Conservation (phyloP, 2,329 filamentous ascomycete genomes). For the Fusarium falciforme region DNA sequence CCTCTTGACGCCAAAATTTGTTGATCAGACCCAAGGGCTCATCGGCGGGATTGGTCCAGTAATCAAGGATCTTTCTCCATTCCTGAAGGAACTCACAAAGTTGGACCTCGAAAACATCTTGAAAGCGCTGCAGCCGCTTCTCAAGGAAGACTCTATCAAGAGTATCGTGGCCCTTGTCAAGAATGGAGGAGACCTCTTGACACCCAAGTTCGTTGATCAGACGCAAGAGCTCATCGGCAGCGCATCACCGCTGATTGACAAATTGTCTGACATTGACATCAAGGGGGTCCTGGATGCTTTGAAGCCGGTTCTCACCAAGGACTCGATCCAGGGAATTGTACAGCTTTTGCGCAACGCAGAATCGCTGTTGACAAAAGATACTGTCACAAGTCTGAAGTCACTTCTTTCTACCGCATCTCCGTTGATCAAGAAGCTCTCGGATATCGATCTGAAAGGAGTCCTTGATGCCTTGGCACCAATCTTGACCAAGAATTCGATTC, state of each 20-base stretch:
- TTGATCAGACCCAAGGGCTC: conserved; percentile 35
- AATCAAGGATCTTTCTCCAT: conserved; percentile 27
- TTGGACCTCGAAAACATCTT: conserved; percentile 48
- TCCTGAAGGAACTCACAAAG: conserved; percentile 42
- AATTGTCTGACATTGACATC: conserved; percentile 49
- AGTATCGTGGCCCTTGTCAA: conserved; percentile 45
- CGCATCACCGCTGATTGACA: conserved; percentile 41
- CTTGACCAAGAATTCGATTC: conserved; percentile 47
- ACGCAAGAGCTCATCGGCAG: conserved; percentile 33
- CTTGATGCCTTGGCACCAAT: conserved; percentile 49
- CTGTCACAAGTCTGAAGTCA: conserved; percentile 40
- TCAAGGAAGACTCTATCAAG: conserved; percentile 46
- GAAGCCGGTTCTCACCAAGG: conserved; percentile 40
- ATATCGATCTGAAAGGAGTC: conserved; percentile 47
- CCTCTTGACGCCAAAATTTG: conserved; percentile 39
- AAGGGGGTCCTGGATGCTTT: conserved; percentile 45
- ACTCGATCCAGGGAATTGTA: conserved; percentile 43
- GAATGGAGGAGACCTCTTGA: conserved; percentile 47
- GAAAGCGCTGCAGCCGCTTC: conserved; percentile 49
- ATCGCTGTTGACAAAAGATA: conserved; percentile 34
- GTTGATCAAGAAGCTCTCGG: neutral
- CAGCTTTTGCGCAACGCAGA: conserved; percentile 42
- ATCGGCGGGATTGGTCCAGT: conserved; percentile 43
- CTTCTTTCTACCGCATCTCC: conserved; percentile 38
- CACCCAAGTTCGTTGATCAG: conserved; percentile 28